Base-by-base conservation (phyloP, 441 rosid genomes). In the Jatropha podagrica region DNA sequence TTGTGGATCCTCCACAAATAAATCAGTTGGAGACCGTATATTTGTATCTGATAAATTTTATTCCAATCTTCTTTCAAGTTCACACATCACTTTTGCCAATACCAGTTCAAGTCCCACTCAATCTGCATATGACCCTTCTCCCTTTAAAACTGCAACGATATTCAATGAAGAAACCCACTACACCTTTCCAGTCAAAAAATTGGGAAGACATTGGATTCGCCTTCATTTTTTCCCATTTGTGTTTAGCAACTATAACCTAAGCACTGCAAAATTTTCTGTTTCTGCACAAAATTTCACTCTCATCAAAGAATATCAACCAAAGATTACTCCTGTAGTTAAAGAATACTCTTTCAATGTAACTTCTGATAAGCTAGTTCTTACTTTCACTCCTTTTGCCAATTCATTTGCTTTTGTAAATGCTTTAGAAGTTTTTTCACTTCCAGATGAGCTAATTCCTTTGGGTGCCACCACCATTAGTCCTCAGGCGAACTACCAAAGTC, bases 371-470 rank as follows among this genome's bases (percentile, higher is more conserved):
- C 79, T 95, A 3, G 79, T 80, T 20, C 80, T 95, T 65, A 64
- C 79, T 11, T 90, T 95, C 64, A 81, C 74, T 70, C 97, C 98
- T 38, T 38, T 61, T 11, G 42, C 61, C 5, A 77, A 59, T 44
- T 93, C 98, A 1, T 79, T 89, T 26, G 96, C 97, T 6, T 95
- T 88, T 75, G 38, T 95, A 12, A 95, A 89, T 55, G 98, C 97
- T 6, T 73, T 95, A 76, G 99, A 95, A 81, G 86, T 93, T 41
- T 78, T 90, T 68, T 85, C 86, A 7, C 87, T 93, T 68, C 98
- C 98, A 9, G 86, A 74, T 44, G 80, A 77, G 72, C 73, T 93
- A 61, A 77, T 90, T 67, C 97, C 98, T 7, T 52, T 74, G 54
- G 83, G 83, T 60, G 90, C 87, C 14, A 73, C 56, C 49, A 48